Evolutionary conservation across 441 rosid genomes (phyloP).

Genomic region (Dalechampia spathulata): DNA sequence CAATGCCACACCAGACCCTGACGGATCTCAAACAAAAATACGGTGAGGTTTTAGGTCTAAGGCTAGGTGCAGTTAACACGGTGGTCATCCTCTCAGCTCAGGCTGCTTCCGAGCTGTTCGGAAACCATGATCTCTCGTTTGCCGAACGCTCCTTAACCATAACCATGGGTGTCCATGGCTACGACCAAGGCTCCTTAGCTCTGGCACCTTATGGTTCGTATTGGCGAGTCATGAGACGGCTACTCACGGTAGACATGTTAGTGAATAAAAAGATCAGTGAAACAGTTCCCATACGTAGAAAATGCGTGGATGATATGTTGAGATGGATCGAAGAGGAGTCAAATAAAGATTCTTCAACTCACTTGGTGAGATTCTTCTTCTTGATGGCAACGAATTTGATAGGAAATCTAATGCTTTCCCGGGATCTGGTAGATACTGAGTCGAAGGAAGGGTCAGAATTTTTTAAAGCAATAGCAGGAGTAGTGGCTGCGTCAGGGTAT

Average conservation of each 20-base stretch:
- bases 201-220: slow-evolving; percentile 36
- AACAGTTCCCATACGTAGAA: slow-evolving; percentile 13
- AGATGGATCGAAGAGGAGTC: slow-evolving; percentile 10
- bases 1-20: slow-evolving; percentile 41
- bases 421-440: slow-evolving; percentile 28
- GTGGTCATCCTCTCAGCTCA: slow-evolving; percentile 41
- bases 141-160: slow-evolving; percentile 31
- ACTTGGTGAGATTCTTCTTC: slow-evolving; percentile 18
- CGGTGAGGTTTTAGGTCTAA: slow-evolving; percentile 46
- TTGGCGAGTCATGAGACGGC: slow-evolving; percentile 34
- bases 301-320: slow-evolving; percentile 12
- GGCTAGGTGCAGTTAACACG: slow-evolving; percentile 36
- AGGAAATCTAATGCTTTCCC: slow-evolving; percentile 43
- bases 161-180: slow-evolving; percentile 31
- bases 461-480: slow-evolving; percentile 19
- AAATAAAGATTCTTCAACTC: neutral
- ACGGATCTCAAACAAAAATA: slow-evolving; percentile 28
- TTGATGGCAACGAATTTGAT: slow-evolving; percentile 33
- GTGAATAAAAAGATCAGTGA: slow-evolving; percentile 30
- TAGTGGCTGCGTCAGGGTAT: slow-evolving; percentile 27
- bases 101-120: slow-evolving; percentile 44
- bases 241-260: slow-evolving; percentile 39
- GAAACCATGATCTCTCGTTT: slow-evolving; percentile 39
- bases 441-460: slow-evolving; percentile 24
- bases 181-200: slow-evolving; percentile 29